Percentiles rank a stretch among this genome's conserved stretches.
Conservation (phyloP, 768 basidiomycete species). For the Trametes cubensis region DNA sequence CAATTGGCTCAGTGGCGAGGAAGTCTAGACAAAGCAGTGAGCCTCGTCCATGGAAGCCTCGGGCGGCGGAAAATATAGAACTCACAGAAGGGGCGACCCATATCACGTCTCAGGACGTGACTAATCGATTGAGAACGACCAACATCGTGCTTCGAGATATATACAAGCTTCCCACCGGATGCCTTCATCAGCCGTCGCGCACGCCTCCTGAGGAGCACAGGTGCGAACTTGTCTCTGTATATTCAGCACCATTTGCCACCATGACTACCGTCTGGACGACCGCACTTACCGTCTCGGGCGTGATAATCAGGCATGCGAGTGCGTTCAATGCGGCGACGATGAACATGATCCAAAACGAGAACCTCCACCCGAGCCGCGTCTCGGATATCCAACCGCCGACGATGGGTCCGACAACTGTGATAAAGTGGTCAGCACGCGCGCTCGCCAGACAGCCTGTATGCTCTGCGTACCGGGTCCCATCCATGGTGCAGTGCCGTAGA, state of each 20-base stretch:
- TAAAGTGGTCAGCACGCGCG: not conserved
- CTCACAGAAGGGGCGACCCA: constrained; percentile 59
- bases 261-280: too few species aligned
- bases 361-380: constrained; percentile 57
- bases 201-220: constrained; percentile 58
- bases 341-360: constrained; percentile 69
- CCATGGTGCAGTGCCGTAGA: constrained; percentile 62
- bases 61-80: constrained; percentile 3
- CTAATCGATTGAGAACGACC: constrained; percentile 45
- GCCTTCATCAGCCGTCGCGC: constrained; percentile 46
- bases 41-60: constrained; percentile 13
- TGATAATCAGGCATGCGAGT: constrained; percentile 47
- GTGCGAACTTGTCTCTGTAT: constrained; percentile 49
- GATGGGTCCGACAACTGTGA: constrained; percentile 63
- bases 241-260: too few species aligned
- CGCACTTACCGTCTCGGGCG: constrained; percentile 58
- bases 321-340: constrained; percentile 52
- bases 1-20: constrained; percentile 65
- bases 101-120: constrained; percentile 49
- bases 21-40: constrained; percentile 44
- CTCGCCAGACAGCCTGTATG: too few species aligned
- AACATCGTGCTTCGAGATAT: constrained; percentile 54
- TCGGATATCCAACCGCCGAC: constrained; percentile 64
- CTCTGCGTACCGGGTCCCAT: constrained; percentile 52
- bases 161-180: constrained; percentile 45